Conservation (phyloP, 306 rosid genomes). For the Rosa multiflora region DNA sequence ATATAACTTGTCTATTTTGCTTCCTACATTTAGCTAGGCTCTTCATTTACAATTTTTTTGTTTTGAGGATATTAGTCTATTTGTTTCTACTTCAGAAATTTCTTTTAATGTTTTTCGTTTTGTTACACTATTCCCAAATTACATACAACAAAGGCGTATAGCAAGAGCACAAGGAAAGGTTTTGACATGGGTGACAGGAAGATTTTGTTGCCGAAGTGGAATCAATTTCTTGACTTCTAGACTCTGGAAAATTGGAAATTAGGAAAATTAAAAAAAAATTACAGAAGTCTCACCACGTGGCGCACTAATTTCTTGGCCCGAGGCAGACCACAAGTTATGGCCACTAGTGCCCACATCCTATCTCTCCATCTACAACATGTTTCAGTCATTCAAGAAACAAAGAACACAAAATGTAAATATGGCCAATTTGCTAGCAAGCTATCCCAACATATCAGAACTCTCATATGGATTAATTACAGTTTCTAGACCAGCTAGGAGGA, state of each 20-base stretch:
- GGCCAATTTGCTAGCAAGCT: conserved; percentile 55
- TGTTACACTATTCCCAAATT: background rate
- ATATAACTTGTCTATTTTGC: background rate
- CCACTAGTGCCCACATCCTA: conserved; percentile 26
- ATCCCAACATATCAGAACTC: conserved; percentile 35
- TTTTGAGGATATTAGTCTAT: background rate
- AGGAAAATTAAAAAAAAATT: background rate
- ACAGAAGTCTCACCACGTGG: background rate
- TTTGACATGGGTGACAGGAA: too few relatives aligned
- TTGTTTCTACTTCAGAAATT: too few relatives aligned
- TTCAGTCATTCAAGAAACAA: background rate
- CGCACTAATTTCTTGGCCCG: conserved; percentile 6
- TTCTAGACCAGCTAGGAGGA: conserved; percentile 12
- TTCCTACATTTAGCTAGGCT: too few relatives aligned
- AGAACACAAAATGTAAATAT: conserved; percentile 9
- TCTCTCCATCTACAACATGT: conserved; percentile 4
- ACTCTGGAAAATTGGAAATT: background rate
- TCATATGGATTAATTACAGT: background rate
- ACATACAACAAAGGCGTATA: background rate
- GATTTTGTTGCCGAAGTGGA: background rate
- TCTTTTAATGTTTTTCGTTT: background rate
- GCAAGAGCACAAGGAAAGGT: background rate
- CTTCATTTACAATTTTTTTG: background rate
- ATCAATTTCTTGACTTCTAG: background rate
- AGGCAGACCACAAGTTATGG: conserved; percentile 9